phyloP scores from a whole-genome alignment of 2,329 filamentous ascomycete species.

The Colletotrichum cereale region DNA sequence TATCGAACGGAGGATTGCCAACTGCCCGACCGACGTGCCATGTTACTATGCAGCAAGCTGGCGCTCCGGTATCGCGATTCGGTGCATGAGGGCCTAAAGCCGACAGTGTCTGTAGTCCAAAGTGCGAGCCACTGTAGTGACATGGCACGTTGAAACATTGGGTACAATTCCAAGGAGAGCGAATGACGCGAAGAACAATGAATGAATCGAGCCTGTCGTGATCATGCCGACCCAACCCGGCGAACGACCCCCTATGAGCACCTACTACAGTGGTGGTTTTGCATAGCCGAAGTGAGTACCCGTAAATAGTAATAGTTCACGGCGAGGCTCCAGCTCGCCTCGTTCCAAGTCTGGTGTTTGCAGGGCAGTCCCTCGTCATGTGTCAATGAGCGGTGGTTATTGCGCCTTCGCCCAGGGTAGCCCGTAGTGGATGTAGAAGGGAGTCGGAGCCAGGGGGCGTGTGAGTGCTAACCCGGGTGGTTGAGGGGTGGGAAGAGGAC shows the following conservation, averaged over 20 bases:
- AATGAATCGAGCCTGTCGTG: not conserved
- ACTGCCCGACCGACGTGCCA: conserved; percentile 25
- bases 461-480: conserved; percentile 22
- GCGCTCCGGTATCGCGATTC: conserved; percentile 23
- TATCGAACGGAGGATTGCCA: conserved; percentile 16
- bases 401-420: conserved; percentile 34
- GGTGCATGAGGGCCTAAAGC: conserved; percentile 27
- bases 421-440: conserved; percentile 8
- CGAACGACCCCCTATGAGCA: conserved; percentile 18
- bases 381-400: conserved; percentile 33
- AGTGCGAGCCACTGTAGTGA: conserved; percentile 30
- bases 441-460: conserved; percentile 20
- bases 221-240: conserved; percentile 22
- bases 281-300: conserved; percentile 29
- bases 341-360: conserved; percentile 37
- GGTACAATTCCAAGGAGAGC: conserved; percentile 11
- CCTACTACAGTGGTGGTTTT: conserved; percentile 10
- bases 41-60: conserved; percentile 34
- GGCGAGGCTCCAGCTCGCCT: conserved; percentile 38
- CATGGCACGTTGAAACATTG: conserved; percentile 31
- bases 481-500: conserved; percentile 17
- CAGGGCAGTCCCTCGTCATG: conserved; percentile 39
- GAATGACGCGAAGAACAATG: conserved; percentile 6
- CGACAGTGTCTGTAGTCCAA: conserved; percentile 9
- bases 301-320: conserved; percentile 18